Evolutionary conservation across 148 eudicot genomes (phyloP), one percentile per base, ranked within the genome.

Genomic region (Fallopia convolvulus): DNA sequence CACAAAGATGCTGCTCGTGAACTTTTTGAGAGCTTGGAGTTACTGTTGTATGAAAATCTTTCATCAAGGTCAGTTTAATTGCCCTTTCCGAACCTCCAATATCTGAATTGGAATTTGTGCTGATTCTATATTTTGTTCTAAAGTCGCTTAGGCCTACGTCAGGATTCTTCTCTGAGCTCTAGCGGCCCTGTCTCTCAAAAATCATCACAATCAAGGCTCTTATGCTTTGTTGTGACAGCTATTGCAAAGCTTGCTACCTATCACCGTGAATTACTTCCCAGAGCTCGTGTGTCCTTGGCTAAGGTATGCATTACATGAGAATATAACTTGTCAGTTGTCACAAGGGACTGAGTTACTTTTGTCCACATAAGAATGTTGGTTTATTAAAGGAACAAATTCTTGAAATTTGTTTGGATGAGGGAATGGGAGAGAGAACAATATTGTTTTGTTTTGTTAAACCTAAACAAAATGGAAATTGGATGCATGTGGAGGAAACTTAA

Each of bases 161-260:
- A 81, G 65, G 93, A 95, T 33, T 81, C 89, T 55, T 79, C 83
- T 80, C 77, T 80, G 74, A 82, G 85, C 79, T 80, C 87, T 44
- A 82, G 85, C 72, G 79, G 85, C 72, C 75, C 85, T 53, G 83
- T 84, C 77, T 85, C 80, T 70, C 87, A 86, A 82, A 91, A 82
- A 80, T 81, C 90, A 74, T 89, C 88, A 26, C 97, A 96, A 74
- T 90, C 97, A 4, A 89, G 99, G 84, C 94, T 96, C 76, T 82
- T 96, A 49, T 93, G 98, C 85, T 96, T 93, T 85, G 99, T 96
- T 77, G 92, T 96, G 81, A 96, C 94, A 42, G 98, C 99, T 41
- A 93, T 96, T 75, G 98, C 98, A 33, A 93, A 96, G 80, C 93
- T 96, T 75, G 99, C 99, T 74, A 93, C 99, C 40, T 88, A 83